Evolutionary conservation across 176 grass and related monocot genomes (phyloP), one percentile per base, ranked within the genome.

Genomic region (Zoysia japonica): DNA sequence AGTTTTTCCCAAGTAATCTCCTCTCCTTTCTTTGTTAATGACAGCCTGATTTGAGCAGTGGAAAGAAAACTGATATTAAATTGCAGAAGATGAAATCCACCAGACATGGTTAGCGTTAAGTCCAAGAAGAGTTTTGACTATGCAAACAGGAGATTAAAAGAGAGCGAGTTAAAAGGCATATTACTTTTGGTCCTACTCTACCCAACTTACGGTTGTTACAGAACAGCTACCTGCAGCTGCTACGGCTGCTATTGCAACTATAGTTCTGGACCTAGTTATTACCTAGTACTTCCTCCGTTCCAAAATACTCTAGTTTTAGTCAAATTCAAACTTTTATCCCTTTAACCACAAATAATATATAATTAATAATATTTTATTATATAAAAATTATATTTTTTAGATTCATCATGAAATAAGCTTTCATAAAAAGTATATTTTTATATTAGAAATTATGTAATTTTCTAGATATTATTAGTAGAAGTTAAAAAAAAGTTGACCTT

Each of bases 1-100:
- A 69, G 96, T 99, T 87, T 93, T 95, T 49, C 96, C 96, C 59
- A 99, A 88, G 90, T 99, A 99, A 79, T 90, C 90, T 14, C 96
- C 96, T 88, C 68, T 93, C 80, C 96, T 93, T 87, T 99, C 96
- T 89, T 99, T 99, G 68, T 95, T 65, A 75, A 99, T 93, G 56
- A 95, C 96, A 79, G 81, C 90, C 96, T 99, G 61, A 62, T 73
- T 77, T 63, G 66, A 72, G 51, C 14, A 87, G 65, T 82, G 70
- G 7, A 57, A 85, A 78, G 37, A 75, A 76, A 87, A 82, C 66
- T 10, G 48, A 53, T 47, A 81, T 64, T 68, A 84, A 70, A 36
- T 71, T 75, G 56, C 16, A 68, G 40, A 85, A 57, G 55, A 81
- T 79, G 61, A 76, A 71, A 65, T 28, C 42, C 39, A 48, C 71